Evolutionary conservation across 1,139 yeast genomes (phyloP).

Genomic region (Meyerozyma sp.): DNA sequence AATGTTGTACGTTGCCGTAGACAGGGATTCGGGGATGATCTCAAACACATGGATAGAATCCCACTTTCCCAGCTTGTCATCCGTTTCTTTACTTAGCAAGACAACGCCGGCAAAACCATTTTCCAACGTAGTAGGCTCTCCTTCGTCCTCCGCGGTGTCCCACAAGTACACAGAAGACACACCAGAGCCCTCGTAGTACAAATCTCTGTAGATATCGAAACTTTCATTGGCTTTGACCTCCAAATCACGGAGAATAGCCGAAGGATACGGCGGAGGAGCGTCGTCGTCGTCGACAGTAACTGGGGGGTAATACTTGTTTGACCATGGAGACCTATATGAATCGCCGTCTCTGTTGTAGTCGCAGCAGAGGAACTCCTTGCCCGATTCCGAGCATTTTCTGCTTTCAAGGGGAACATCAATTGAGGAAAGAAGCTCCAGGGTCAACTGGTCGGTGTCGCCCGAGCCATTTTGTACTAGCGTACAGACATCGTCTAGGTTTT

Average conservation of each 20-base stretch:
- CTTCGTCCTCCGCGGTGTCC: slow-evolving; percentile 63
- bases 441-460: slow-evolving; percentile 45
- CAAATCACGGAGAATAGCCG: slow-evolving; percentile 59
- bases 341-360: slow-evolving; percentile 96
- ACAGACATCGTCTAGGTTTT: slow-evolving; percentile 65
- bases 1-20: slow-evolving; percentile 59
- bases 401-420: slow-evolving; percentile 80
- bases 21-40: slow-evolving; percentile 44
- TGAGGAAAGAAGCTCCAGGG: slow-evolving; percentile 81
- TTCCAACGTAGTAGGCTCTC: slow-evolving; percentile 28
- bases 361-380: slow-evolving; percentile 75
- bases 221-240: slow-evolving; percentile 85
- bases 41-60: slow-evolving; percentile 92
- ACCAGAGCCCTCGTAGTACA: slow-evolving; percentile 90
- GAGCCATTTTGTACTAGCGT: slow-evolving; percentile 52
- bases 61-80: slow-evolving; percentile 65
- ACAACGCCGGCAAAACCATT: slow-evolving; percentile 85
- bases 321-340: slow-evolving; percentile 88
- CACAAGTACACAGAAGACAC: slow-evolving; percentile 87
- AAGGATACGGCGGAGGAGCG: slow-evolving; percentile 68
- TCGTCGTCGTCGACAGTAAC: slow-evolving; percentile 47
- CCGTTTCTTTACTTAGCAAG: slow-evolving; percentile 68
- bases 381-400: slow-evolving; percentile 50
- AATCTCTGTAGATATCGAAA: slow-evolving; percentile 86
- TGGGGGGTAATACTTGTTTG: slow-evolving; percentile 69